Percentiles rank a stretch among this genome's conserved stretches.
Evolutionary conservation across 176 grass and related monocot genomes (phyloP).

Genomic region (Typha latifolia): DNA sequence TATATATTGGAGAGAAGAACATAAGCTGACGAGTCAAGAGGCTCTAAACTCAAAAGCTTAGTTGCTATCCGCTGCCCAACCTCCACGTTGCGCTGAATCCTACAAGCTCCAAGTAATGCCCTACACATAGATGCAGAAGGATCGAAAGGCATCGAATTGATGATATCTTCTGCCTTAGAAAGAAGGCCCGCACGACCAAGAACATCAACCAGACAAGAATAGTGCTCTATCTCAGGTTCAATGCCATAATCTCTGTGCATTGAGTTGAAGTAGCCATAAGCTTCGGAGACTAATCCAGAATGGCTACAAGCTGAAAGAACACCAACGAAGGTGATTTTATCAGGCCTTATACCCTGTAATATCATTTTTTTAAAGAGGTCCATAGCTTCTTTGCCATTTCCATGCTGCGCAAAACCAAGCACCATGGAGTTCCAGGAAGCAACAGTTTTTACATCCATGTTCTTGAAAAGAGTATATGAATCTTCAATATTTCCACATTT

Average conservation of each 20-base stretch:
- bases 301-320: constrained; percentile 20
- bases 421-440: constrained; percentile 21
- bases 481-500: constrained; percentile 27
- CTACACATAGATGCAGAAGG: constrained; percentile 18
- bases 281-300: constrained; percentile 14
- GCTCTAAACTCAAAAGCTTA: constrained; percentile 16
- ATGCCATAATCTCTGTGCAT: constrained; percentile 12
- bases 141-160: constrained; percentile 15
- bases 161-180: constrained; percentile 11
- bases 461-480: constrained; percentile 13
- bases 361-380: constrained; percentile 20
- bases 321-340: constrained; percentile 15
- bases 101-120: constrained; percentile 18
- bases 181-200: constrained; percentile 17
- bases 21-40: constrained; percentile 21
- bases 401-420: constrained; percentile 21
- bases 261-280: constrained; percentile 14
- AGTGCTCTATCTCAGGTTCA: constrained; percentile 17
- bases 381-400: constrained; percentile 9
- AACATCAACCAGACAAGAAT: constrained; percentile 17
- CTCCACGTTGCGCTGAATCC: constrained; percentile 17
- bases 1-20: constrained; percentile 25
- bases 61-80: constrained; percentile 17
- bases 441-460: constrained; percentile 5
- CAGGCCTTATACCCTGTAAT: constrained; percentile 4